phyloP scores from a whole-genome alignment of 495 filamentous ascomycete genomes.

The Wilcoxina mikolae region DNA sequence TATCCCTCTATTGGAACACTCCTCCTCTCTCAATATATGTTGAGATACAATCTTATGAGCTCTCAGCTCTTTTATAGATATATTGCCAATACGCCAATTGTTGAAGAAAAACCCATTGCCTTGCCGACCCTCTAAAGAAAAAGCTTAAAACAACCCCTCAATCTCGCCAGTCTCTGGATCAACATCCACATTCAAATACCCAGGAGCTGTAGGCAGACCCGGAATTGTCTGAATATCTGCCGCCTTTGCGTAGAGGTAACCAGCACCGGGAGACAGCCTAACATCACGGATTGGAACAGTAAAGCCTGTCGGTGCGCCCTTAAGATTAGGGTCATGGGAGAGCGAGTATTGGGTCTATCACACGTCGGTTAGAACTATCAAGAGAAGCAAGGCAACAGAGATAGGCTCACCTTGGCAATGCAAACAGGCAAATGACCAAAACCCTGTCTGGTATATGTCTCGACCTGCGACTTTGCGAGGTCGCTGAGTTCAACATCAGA shows the following conservation, averaged over 20 bases:
- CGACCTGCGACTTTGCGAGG: conserved; percentile 85
- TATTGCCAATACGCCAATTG: conserved; percentile 15
- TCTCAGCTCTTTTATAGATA: conserved; percentile 8
- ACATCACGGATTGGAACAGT: conserved; percentile 92
- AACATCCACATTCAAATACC: conserved; percentile 86
- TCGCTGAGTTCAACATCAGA: conserved; percentile 84
- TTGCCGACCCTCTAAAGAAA: background rate
- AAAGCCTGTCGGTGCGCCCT: conserved; percentile 93
- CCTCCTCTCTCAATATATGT: too few species aligned
- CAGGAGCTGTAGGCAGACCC: conserved; percentile 84
- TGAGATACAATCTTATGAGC: background rate
- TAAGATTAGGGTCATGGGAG: conserved; percentile 81
- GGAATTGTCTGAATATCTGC: conserved; percentile 98
- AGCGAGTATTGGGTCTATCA: conserved; percentile 78
- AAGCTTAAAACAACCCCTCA: conserved; percentile 69
- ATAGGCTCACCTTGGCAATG: conserved; percentile 51
- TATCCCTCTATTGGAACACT: too few species aligned
- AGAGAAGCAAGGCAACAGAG: background rate
- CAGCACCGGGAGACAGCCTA: conserved; percentile 80
- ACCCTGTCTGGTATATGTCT: conserved; percentile 83
- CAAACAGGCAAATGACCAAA: conserved; percentile 88
- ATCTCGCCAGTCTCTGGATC: conserved; percentile 90
- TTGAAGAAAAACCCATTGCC: conserved; percentile 15
- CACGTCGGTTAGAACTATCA: background rate
- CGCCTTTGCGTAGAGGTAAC: conserved; percentile 73